A percentile compares a stretch with the other conserved stretches of the same genome.
These are phyloP conservation scores for Dothistroma septosporum DNA, from an alignment of 2,329 filamentous ascomycete genomes.

Conservation along the genomic window DNA sequence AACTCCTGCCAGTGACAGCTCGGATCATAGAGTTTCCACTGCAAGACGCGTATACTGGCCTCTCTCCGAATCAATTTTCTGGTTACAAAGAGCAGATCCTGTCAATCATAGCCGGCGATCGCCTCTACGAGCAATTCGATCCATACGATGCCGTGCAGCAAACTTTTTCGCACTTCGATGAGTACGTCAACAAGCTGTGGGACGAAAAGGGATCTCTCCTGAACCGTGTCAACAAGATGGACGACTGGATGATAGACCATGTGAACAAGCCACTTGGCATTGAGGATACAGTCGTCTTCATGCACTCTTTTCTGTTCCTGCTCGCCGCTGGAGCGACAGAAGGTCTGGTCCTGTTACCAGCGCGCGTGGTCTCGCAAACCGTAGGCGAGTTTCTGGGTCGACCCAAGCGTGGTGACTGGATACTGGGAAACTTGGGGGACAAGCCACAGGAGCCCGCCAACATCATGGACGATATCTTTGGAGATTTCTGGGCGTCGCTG, in stretches of 20 bases:
- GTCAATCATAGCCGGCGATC: constrained; percentile 15
- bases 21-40: constrained; percentile 22
- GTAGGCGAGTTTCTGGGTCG: constrained; percentile 12
- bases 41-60: constrained; percentile 13
- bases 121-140: constrained; percentile 20
- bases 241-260: constrained; percentile 14
- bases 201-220: constrained; percentile 9
- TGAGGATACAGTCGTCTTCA: constrained; percentile 4
- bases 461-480: constrained; percentile 1
- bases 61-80: constrained; percentile 14
- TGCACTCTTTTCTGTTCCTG: constrained; percentile 7
- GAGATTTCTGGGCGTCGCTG: not conserved
- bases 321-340: constrained; percentile 1
- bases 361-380: not conserved
- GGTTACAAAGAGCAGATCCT: constrained; percentile 16
- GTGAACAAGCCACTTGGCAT: constrained; percentile 13
- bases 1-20: constrained; percentile 14
- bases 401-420: constrained; percentile 15
- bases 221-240: constrained; percentile 11
- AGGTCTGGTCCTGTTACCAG: constrained; percentile 1
- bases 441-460: constrained; percentile 1
- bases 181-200: constrained; percentile 16
- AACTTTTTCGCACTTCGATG: constrained; percentile 12
- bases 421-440: constrained; percentile 11
- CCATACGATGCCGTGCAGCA: constrained; percentile 11